phyloP scores from a whole-genome alignment of 208 protist species.

The Trypanosoma theileri region DNA sequence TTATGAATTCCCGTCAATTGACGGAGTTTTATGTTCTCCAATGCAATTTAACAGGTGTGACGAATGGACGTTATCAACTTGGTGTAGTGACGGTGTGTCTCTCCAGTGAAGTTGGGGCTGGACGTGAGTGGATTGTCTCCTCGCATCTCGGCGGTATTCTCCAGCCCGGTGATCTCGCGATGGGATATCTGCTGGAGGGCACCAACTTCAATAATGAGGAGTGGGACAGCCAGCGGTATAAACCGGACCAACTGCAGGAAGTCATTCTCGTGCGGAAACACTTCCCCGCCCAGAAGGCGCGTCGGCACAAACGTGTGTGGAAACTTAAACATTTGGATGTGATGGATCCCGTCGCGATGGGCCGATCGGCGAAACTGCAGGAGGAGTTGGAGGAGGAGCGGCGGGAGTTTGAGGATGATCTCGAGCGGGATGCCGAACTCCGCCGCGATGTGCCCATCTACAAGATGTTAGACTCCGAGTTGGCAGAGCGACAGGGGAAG shows the following conservation, averaged over 20 bases:
- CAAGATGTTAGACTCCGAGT: slow-evolving; percentile 57
- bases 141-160: slow-evolving; percentile 94
- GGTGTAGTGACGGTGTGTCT: slow-evolving; percentile 95
- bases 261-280: slow-evolving; percentile 94
- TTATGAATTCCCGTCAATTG: slow-evolving; percentile 86
- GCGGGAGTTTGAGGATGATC: slow-evolving; percentile 84
- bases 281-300: slow-evolving; percentile 80
- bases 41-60: slow-evolving; percentile 73
- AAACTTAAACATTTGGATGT: slow-evolving; percentile 84
- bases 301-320: slow-evolving; percentile 71
- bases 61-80: slow-evolving; percentile 87
- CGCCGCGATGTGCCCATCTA: slow-evolving; percentile 85
- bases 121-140: slow-evolving; percentile 91
- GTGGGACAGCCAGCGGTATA: slow-evolving; percentile 71
- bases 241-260: slow-evolving; percentile 79
- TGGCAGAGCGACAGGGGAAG: slow-evolving; percentile 30
- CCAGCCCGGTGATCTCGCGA: slow-evolving; percentile 93
- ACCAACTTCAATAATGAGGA: slow-evolving; percentile 92
- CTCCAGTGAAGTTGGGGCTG: slow-evolving; percentile 93
- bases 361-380: slow-evolving; percentile 6
- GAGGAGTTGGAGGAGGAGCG: slow-evolving; percentile 30
- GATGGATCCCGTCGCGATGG: slow-evolving; percentile 41
- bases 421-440: slow-evolving; percentile 82
- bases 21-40: slow-evolving; percentile 96
- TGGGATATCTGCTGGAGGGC: slow-evolving; percentile 92